Conservation (phyloP, 805 yeast species). For the Lipomyces anomalus region DNA sequence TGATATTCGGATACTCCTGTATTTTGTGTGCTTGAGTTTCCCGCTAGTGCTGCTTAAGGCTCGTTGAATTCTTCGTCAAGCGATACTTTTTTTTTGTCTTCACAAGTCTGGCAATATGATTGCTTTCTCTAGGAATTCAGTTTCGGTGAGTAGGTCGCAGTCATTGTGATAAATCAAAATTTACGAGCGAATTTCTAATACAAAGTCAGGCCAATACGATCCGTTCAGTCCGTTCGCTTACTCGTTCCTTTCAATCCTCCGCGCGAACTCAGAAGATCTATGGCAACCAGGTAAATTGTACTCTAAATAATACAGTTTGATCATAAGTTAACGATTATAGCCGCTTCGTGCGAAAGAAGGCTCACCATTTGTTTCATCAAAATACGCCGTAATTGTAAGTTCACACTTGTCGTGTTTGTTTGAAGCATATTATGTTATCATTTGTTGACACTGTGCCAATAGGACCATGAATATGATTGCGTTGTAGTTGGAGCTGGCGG, state of each 20-base stretch:
- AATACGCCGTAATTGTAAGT: slow-evolving; percentile 67
- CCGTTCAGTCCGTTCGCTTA: neutral
- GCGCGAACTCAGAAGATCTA: slow-evolving; percentile 30
- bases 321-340: slow-evolving; percentile 9
- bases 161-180: too few species aligned
- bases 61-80: too few species aligned
- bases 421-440: too few species aligned
- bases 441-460: neutral
- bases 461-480: slow-evolving; percentile 96
- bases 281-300: slow-evolving; percentile 29
- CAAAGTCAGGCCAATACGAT: too few species aligned
- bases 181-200: too few species aligned
- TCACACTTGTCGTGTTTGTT: neutral
- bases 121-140: too few species aligned
- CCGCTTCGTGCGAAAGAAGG: slow-evolving; percentile 43
- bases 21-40: too few species aligned
- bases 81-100: too few species aligned
- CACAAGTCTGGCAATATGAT: too few species aligned
- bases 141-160: too few species aligned
- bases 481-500: slow-evolving; percentile 99
- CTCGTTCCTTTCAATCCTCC: slow-evolving; percentile 32
- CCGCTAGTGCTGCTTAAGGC: too few species aligned
- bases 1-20: too few species aligned
- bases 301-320: neutral
- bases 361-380: slow-evolving; percentile 50